Conservation (phyloP, 345 rosid species). For the Pistacia vera region DNA sequence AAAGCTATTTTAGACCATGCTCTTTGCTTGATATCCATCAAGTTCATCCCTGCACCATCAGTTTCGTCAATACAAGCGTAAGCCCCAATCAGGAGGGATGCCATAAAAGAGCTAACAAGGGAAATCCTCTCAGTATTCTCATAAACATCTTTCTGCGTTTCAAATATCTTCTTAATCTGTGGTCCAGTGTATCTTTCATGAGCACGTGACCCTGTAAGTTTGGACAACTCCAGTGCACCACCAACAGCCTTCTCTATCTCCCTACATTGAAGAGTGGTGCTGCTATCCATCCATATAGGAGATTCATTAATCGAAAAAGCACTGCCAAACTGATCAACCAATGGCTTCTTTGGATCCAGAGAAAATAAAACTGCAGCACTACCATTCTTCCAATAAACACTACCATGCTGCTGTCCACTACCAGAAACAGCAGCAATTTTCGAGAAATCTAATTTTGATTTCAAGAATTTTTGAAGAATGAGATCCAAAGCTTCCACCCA, state of each 20-base stretch:
- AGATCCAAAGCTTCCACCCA: constrained; percentile 97
- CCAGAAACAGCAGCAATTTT: constrained; percentile 84
- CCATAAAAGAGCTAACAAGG: constrained; percentile 95
- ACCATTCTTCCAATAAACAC: constrained; percentile 87
- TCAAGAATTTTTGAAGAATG: constrained; percentile 58
- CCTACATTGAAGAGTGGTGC: constrained; percentile 77
- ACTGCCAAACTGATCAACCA: constrained; percentile 61
- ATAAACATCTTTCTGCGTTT: constrained; percentile 48
- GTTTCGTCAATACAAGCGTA: constrained; percentile 86
- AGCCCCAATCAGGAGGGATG: constrained; percentile 68
- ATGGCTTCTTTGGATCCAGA: constrained; percentile 50
- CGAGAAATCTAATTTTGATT: constrained; percentile 58
- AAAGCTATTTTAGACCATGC: constrained; percentile 66
- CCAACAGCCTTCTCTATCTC: constrained; percentile 93
- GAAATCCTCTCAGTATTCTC: constrained; percentile 78
- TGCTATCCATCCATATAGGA: constrained; percentile 95
- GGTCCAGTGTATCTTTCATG: constrained; percentile 91
- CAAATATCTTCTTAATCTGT: constrained; percentile 72
- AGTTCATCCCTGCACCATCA: constrained; percentile 96
- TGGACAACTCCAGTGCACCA: constrained; percentile 76
- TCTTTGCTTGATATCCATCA: constrained; percentile 78
- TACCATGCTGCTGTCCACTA: constrained; percentile 99
- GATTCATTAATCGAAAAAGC: constrained; percentile 80
- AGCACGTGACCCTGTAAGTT: constrained; percentile 76
- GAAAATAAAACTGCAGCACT: constrained; percentile 52